A percentile compares a stretch with the other conserved stretches of the same genome.
Evolutionary conservation across 352 stramenopile genomes (phyloP).

Genomic region (Discostella stelligera): DNA sequence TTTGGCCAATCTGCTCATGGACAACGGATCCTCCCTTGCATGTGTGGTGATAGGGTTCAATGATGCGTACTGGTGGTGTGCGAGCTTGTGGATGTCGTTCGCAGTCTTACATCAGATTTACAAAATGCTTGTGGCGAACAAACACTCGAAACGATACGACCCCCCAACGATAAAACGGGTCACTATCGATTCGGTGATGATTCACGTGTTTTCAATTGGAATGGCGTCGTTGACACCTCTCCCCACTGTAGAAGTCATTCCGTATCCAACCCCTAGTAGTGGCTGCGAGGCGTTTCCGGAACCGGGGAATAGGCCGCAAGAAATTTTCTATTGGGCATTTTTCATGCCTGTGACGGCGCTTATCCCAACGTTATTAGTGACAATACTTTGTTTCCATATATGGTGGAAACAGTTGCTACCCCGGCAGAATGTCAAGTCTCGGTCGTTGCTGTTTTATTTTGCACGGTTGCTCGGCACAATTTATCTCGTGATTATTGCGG

Average conservation of each 20-base stretch:
- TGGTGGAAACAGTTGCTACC: slow-evolving; percentile 37
- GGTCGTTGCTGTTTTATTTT: slow-evolving; percentile 41
- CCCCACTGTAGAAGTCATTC: slow-evolving; percentile 19
- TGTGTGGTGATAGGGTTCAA: slow-evolving; percentile 38
- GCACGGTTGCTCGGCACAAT: slow-evolving; percentile 24
- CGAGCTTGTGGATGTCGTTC: slow-evolving; percentile 43
- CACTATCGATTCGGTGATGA: slow-evolving; percentile 14
- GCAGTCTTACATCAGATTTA: slow-evolving; percentile 24
- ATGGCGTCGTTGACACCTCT: slow-evolving; percentile 35
- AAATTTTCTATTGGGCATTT: slow-evolving; percentile 45
- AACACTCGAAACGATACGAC: slow-evolving; percentile 12
- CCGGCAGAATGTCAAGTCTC: slow-evolving; percentile 26
- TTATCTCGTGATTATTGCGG: slow-evolving; percentile 31
- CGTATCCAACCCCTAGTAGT: slow-evolving; percentile 10
- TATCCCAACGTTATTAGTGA: slow-evolving; percentile 26
- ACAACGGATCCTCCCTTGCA: slow-evolving; percentile 12
- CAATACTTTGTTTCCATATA: slow-evolving; percentile 20
- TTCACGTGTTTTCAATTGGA: slow-evolving; percentile 34
- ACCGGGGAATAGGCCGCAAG: slow-evolving; percentile 18
- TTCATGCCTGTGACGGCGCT: slow-evolving; percentile 37
- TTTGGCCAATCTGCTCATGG: slow-evolving; percentile 24
- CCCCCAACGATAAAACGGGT: slow-evolving; percentile 21
- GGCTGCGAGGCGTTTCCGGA: slow-evolving; percentile 35
- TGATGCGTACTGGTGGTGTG: slow-evolving; percentile 41
- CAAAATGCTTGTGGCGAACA: slow-evolving; percentile 21